phyloP scores from a whole-genome alignment of 345 rosid genomes.

The Eucalyptus victrix region DNA sequence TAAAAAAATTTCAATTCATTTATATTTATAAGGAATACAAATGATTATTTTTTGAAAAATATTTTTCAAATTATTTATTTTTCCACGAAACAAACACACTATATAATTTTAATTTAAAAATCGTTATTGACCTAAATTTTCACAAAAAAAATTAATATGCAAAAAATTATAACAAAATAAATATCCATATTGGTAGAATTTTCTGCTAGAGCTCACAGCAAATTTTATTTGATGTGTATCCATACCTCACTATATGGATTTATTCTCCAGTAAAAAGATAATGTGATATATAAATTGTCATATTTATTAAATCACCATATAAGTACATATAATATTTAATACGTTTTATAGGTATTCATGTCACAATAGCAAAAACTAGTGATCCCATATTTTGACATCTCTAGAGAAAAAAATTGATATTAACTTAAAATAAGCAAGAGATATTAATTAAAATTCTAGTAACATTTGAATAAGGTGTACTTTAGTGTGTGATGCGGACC shows the following conservation, averaged over 20 bases:
- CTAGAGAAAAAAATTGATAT: background rate
- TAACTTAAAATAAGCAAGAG: background rate
- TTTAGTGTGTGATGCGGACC: background rate
- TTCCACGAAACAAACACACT: too few species aligned
- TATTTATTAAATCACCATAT: background rate
- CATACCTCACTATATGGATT: background rate
- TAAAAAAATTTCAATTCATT: too few species aligned
- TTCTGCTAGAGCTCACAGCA: background rate
- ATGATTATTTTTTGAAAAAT: rapidly evolving
- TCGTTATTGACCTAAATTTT: background rate
- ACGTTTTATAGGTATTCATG: background rate
- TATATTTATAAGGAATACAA: too few species aligned
- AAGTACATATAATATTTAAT: background rate
- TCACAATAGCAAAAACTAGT: background rate
- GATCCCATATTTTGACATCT: background rate
- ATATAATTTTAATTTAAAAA: too few species aligned
- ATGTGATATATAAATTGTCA: background rate
- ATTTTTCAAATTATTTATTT: too few species aligned
- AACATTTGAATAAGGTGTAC: background rate
- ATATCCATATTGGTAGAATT: too few species aligned
- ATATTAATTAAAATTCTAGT: too few species aligned
- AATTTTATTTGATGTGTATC: background rate
- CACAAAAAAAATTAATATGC: background rate
- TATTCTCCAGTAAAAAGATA: too few species aligned
- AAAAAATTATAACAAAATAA: too few species aligned